These are phyloP conservation scores for Aspergillus ochraceoroseus DNA, from an alignment of 2,329 filamentous ascomycete species.

Conservation along the genomic window DNA sequence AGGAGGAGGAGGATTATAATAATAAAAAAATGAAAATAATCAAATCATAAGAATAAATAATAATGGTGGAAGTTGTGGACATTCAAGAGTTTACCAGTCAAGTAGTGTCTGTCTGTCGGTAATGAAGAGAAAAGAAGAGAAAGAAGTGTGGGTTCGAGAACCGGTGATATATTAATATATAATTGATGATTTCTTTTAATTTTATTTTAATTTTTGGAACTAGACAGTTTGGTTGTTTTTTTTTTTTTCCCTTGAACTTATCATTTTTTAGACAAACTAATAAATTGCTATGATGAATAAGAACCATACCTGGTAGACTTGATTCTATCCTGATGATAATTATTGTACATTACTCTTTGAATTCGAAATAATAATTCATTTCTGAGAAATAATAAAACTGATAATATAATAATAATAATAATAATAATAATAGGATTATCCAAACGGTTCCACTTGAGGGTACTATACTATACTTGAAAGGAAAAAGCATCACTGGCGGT, in stretches of 20 bases:
- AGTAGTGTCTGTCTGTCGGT: neutral
- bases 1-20: conserved; percentile 14
- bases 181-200: conserved; percentile 10
- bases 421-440: conserved; percentile 16
- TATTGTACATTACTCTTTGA: too few species aligned
- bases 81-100: too few species aligned
- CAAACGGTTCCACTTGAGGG: conserved; percentile 19
- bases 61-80: too few species aligned
- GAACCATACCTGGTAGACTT: too few species aligned
- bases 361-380: neutral
- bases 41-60: too few species aligned
- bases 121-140: conserved; percentile 18
- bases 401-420: conserved; percentile 4
- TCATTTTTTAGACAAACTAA: too few species aligned
- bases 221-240: too few species aligned
- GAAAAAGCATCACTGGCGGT: conserved; percentile 19
- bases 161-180: conserved; percentile 16
- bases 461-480: conserved; percentile 18
- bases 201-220: conserved; percentile 16
- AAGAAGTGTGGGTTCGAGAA: conserved; percentile 17
- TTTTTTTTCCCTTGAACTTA: too few species aligned
- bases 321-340: too few species aligned
- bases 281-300: too few species aligned
- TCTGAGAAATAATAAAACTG: neutral
- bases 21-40: too few species aligned